These are phyloP conservation scores for Elasticomyces elasticus DNA, from an alignment of 495 filamentous ascomycete species.

Conservation along the genomic window DNA sequence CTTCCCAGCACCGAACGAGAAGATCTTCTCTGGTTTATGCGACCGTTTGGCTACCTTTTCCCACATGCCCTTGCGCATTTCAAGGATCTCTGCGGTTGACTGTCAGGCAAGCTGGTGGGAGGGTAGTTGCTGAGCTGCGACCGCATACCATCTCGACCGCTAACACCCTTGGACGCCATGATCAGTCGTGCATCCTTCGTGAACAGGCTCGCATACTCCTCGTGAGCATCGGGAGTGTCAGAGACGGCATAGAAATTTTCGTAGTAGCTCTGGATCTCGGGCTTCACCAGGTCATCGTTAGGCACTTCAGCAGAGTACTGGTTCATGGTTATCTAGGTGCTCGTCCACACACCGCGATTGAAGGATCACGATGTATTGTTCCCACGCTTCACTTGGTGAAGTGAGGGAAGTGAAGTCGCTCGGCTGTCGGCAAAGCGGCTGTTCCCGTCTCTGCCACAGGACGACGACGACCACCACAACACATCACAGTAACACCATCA, in stretches of 20 bases:
- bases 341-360: neutral
- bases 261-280: constrained; percentile 37
- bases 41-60: constrained; percentile 42
- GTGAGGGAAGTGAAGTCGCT: neutral
- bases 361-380: neutral
- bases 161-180: constrained; percentile 44
- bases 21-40: constrained; percentile 44
- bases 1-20: constrained; percentile 38
- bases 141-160: constrained; percentile 43
- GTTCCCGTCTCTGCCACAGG: too few relatives aligned
- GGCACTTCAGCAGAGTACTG: constrained; percentile 16
- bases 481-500: too few relatives aligned
- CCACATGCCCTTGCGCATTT: constrained; percentile 48
- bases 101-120: neutral
- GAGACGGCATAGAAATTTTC: constrained; percentile 49
- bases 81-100: constrained; percentile 40
- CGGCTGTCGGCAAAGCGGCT: too few relatives aligned
- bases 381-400: too few relatives aligned
- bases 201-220: constrained; percentile 46
- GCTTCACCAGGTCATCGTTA: constrained; percentile 17
- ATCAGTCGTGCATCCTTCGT: constrained; percentile 47
- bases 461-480: too few relatives aligned
- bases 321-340: constrained; percentile 19
- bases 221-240: constrained; percentile 47
- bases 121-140: neutral